Base-by-base conservation (phyloP, 805 yeast genomes). In the Wickerhamiella parazyma region DNA sequence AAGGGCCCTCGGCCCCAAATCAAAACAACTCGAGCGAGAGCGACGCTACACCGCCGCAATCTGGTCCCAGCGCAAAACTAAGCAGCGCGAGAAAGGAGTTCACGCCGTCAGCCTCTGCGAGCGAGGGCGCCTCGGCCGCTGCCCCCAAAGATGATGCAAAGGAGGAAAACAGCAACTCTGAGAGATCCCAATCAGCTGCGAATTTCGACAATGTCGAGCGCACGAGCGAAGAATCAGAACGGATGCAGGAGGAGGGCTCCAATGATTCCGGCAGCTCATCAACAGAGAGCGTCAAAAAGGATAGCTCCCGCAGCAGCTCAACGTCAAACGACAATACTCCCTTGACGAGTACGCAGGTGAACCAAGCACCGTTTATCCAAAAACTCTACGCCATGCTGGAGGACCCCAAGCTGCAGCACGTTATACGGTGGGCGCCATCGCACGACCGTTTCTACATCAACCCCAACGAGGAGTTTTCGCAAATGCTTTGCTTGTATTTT, bases 341-440 rank as follows among this genome's bases (percentile, higher is more conserved):
- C 21, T 26, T 39, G 16, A 14, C 8, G n/a, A 24, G 38, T 8
- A 33, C 43, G 8, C 55, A 62, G 39, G 65, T 66, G 36, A 67
- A 65, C 45, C 74, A 73, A 51, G 68, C 77, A 1, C 75, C 76
- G 4, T 89, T 89, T 64, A 82, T 87, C 47, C 95, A 87, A 62
- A 89, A 89, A 58, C 71, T 89, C 20, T 87, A 83, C 67, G 52
- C 80, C 49, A 89, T 89, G 93, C 70, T 89, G 39, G 94, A 87
- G 53, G 95, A 89, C 57, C 66, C 67, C 2, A 62, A 72, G 22
- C 65, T 89, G 26, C 65, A 72, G 45, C 91, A 80, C 56, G 68
- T 89, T 31, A 89, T 89, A 19, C 78, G 89, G 77, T 89, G 97
- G 96, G 63, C 84, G 1, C 68, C 73, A 9, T 55, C 75, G 9